Percentiles rank a stretch among this genome's conserved stretches.
These are phyloP conservation scores for Xylaria multiplex DNA, from an alignment of 2,329 filamentous ascomycete genomes.

Conservation along the genomic window DNA sequence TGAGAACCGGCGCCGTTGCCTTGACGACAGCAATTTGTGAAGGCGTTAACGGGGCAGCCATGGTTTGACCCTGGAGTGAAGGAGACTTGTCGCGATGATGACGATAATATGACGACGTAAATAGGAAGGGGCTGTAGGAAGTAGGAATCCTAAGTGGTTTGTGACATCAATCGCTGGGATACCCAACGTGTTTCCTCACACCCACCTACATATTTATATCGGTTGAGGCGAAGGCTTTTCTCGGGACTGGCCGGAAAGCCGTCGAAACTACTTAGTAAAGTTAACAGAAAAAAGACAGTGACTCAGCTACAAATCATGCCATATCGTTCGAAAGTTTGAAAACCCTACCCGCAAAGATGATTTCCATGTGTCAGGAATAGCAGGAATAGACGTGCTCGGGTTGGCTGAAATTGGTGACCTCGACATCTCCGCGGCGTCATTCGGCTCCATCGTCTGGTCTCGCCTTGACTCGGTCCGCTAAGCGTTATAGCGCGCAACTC, in stretches of 20 bases:
- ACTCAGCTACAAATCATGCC: slow-evolving; percentile 23
- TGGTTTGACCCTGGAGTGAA: slow-evolving; percentile 39
- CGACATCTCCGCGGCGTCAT: slow-evolving; percentile 31
- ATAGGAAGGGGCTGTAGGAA: neutral
- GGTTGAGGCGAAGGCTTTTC: neutral
- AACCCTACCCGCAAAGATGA: neutral
- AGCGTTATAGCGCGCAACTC: slow-evolving; percentile 15
- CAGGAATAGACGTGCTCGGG: slow-evolving; percentile 19
- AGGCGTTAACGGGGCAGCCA: slow-evolving; percentile 63
- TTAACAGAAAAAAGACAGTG: neutral
- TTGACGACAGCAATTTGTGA: slow-evolving; percentile 78
- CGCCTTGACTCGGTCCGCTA: slow-evolving; percentile 1
- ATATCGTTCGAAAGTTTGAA: slow-evolving; percentile 23
- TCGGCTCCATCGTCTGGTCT: slow-evolving; percentile 4
- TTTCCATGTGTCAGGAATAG: slow-evolving; percentile 23
- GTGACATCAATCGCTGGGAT: neutral
- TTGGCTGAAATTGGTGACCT: slow-evolving; percentile 10
- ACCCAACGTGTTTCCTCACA: neutral
- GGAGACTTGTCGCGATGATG: neutral
- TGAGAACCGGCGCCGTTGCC: slow-evolving; percentile 77
- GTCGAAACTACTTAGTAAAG: slow-evolving; percentile 4
- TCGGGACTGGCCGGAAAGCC: slow-evolving; percentile 27
- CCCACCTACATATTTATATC: slow-evolving; percentile 21
- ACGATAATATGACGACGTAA: neutral
- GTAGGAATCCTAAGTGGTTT: neutral